phyloP scores from a whole-genome alignment of 2,329 filamentous ascomycete genomes.

The Exophiala spinifera region DNA sequence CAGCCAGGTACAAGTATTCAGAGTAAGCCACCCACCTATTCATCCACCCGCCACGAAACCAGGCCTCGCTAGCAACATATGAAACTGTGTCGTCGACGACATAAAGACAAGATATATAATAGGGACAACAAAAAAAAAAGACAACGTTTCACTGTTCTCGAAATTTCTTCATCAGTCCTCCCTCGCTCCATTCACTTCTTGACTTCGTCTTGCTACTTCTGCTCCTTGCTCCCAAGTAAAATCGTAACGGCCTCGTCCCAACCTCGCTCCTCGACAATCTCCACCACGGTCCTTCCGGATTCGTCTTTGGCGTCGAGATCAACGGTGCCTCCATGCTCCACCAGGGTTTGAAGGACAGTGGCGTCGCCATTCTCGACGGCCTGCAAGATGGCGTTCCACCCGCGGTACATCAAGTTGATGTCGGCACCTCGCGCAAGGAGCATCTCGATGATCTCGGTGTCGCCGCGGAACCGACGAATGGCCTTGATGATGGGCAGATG shows the following conservation, averaged over 20 bases:
- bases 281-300: constrained; percentile 52
- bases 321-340: constrained; percentile 20
- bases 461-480: constrained; percentile 56
- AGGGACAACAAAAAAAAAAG: no score
- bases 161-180: no score
- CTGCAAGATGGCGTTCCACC: constrained; percentile 65
- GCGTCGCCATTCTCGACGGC: constrained; percentile 63
- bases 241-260: constrained; percentile 58
- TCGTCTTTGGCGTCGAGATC: constrained; percentile 53
- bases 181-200: no score
- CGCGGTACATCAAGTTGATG: constrained; percentile 65
- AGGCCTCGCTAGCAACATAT: no score
- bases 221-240: constrained; percentile 31
- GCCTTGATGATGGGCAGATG: constrained; percentile 70
- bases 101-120: no score
- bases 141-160: no score
- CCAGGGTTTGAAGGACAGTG: constrained; percentile 52
- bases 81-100: no score
- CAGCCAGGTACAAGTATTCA: no score
- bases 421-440: constrained; percentile 63
- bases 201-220: no score
- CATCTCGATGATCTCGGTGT: constrained; percentile 61
- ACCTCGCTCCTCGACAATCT: constrained; percentile 57
- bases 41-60: no score
- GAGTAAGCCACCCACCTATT: no score